Percentiles rank a stretch among this genome's conserved stretches.
phyloP scores from a whole-genome alignment of 2,329 filamentous ascomycete genomes.

The Verticillium nubilum region DNA sequence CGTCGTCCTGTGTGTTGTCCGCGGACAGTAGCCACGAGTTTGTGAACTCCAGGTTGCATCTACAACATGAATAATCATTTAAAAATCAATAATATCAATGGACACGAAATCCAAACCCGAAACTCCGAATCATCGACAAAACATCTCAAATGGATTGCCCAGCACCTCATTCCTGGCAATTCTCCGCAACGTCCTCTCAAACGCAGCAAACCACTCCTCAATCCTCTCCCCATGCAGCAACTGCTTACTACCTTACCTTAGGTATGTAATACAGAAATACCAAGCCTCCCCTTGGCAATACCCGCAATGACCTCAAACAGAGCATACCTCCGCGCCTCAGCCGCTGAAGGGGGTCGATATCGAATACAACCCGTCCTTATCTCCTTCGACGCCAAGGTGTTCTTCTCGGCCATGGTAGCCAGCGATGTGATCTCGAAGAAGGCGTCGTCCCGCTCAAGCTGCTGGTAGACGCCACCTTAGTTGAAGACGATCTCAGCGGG shows the following conservation, averaged over 20 bases:
- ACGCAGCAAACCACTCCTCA: slow-evolving; percentile 33
- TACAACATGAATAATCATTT: too few relatives aligned
- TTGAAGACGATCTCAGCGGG: slow-evolving; percentile 43
- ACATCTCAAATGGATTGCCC: not conserved
- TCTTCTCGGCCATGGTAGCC: slow-evolving; percentile 14
- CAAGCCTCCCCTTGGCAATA: slow-evolving; percentile 36
- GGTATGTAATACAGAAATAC: slow-evolving; percentile 45
- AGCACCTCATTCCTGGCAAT: not conserved
- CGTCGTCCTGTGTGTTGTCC: too few relatives aligned
- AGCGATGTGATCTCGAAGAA: slow-evolving; percentile 16
- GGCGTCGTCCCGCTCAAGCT: slow-evolving; percentile 32
- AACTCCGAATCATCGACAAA: too few relatives aligned
- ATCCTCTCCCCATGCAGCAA: slow-evolving; percentile 40
- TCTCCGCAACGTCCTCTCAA: not conserved
- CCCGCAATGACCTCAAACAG: slow-evolving; percentile 48
- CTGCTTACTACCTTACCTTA: too few relatives aligned
- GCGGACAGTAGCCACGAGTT: too few relatives aligned
- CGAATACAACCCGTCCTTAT: not conserved
- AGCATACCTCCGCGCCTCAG: slow-evolving; percentile 20
- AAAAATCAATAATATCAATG: too few relatives aligned
- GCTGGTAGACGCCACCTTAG: slow-evolving; percentile 39
- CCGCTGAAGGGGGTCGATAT: slow-evolving; percentile 4
- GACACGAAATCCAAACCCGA: too few relatives aligned
- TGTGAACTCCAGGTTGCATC: too few relatives aligned
- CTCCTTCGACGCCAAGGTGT: not conserved